phyloP scores from a whole-genome alignment of 2,329 filamentous ascomycete genomes.

The Sclerotinia trifoliorum region DNA sequence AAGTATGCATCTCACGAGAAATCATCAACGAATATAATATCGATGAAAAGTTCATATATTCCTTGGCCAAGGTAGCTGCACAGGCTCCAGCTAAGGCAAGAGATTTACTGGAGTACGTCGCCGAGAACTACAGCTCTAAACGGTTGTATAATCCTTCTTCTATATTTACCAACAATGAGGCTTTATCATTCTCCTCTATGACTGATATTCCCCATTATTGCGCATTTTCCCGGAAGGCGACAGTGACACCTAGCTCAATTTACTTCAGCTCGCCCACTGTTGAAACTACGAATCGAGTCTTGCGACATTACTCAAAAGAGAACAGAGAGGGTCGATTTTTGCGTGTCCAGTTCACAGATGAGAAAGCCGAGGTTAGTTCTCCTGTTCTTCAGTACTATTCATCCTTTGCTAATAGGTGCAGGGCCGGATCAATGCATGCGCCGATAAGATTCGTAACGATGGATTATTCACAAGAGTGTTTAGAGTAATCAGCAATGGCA shows the following conservation, averaged over 20 bases:
- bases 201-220: slow-evolving; percentile 68
- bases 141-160: slow-evolving; percentile 67
- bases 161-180: slow-evolving; percentile 61
- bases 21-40: slow-evolving; percentile 76
- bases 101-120: slow-evolving; percentile 71
- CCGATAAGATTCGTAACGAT: slow-evolving; percentile 55
- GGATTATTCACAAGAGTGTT: slow-evolving; percentile 73
- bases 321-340: slow-evolving; percentile 75
- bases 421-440: slow-evolving; percentile 58
- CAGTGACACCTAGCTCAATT: slow-evolving; percentile 80
- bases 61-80: slow-evolving; percentile 53
- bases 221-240: slow-evolving; percentile 70
- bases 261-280: slow-evolving; percentile 74
- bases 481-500: slow-evolving; percentile 71
- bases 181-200: slow-evolving; percentile 48
- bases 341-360: slow-evolving; percentile 85
- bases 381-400: neutral
- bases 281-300: slow-evolving; percentile 84
- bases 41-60: slow-evolving; percentile 62
- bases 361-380: slow-evolving; percentile 48
- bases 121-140: slow-evolving; percentile 54
- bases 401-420: slow-evolving; percentile 39
- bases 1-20: slow-evolving; percentile 84
- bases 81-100: slow-evolving; percentile 51
- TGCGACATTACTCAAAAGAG: slow-evolving; percentile 64